Conservation (phyloP, 345 rosid genomes). For the Laguncularia racemosa region DNA sequence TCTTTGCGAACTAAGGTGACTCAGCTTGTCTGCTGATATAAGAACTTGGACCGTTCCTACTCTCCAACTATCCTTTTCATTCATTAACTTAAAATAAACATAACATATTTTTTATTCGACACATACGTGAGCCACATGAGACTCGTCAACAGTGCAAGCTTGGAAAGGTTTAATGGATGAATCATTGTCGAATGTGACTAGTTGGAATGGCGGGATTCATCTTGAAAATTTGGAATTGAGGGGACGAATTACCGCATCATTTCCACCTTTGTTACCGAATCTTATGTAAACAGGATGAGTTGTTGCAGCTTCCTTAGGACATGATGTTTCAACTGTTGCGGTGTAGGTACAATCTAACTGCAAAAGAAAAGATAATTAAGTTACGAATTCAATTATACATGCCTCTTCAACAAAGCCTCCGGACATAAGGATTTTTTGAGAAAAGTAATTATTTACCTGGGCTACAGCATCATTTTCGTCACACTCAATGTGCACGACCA, state of each 20-base stretch:
- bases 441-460: conserved; percentile 4
- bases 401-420: too few species aligned
- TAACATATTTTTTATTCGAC: conserved; percentile 34
- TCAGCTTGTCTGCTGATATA: conserved; percentile 13
- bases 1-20: conserved; percentile 23
- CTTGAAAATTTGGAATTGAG: conserved; percentile 30
- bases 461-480: conserved; percentile 7
- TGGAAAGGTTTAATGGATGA: conserved; percentile 35
- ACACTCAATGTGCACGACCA: conserved; percentile 14
- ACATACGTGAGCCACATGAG: conserved; percentile 27
- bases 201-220: conserved; percentile 33
- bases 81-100: conserved; percentile 29
- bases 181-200: conserved; percentile 23
- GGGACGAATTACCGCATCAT: conserved; percentile 27
- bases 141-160: conserved; percentile 42
- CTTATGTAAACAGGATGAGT: conserved; percentile 31
- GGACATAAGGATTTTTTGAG: neutral
- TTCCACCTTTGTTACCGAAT: conserved; percentile 36
- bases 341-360: conserved; percentile 36
- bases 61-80: conserved; percentile 39
- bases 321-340: conserved; percentile 40
- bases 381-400: too few species aligned
- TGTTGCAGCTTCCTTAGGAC: conserved; percentile 36
- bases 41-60: conserved; percentile 37
- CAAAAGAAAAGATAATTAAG: too few species aligned